Percentiles rank a stretch among this genome's conserved stretches.
phyloP scores from a whole-genome alignment of 208 protist genomes.

The Trypanosoma theileri region DNA sequence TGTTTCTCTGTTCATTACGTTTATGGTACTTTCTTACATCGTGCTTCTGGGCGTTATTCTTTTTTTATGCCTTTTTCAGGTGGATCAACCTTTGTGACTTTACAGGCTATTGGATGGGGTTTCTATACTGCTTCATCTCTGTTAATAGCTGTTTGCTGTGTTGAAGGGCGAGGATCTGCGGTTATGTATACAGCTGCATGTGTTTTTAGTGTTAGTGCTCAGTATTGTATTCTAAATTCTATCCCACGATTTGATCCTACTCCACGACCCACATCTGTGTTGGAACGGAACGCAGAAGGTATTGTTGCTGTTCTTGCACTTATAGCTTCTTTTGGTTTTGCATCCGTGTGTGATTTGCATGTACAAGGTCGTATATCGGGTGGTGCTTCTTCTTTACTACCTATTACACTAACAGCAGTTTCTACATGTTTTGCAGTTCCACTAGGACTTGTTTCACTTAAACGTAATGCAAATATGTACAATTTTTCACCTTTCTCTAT shows the following conservation, averaged over 20 bases:
- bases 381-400: conserved; percentile 41
- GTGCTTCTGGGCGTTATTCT: conserved; percentile 37
- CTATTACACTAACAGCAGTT: conserved; percentile 52
- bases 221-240: conserved; percentile 45
- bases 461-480: conserved; percentile 54
- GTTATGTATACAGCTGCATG: conserved; percentile 38
- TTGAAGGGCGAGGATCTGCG: conserved; percentile 43
- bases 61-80: conserved; percentile 81
- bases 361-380: conserved; percentile 15
- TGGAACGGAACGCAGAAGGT: conserved; percentile 69
- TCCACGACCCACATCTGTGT: conserved; percentile 28
- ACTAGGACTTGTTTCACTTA: conserved; percentile 67
- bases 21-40: conserved; percentile 60
- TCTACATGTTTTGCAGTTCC: conserved; percentile 57
- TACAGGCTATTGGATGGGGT: conserved; percentile 61
- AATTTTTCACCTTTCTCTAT: conserved; percentile 35
- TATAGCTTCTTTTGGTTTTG: conserved; percentile 57
- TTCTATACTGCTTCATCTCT: conserved; percentile 42
- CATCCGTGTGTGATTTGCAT: conserved; percentile 43
- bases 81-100: conserved; percentile 49
- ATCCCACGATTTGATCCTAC: conserved; percentile 50
- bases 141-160: conserved; percentile 41
- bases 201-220: conserved; percentile 46
- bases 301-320: conserved; percentile 58
- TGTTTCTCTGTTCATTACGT: conserved; percentile 61